Evolutionary conservation across 2,329 filamentous ascomycete genomes (phyloP), one percentile per base, ranked within the genome.

Genomic region (Diplodia seriata): DNA sequence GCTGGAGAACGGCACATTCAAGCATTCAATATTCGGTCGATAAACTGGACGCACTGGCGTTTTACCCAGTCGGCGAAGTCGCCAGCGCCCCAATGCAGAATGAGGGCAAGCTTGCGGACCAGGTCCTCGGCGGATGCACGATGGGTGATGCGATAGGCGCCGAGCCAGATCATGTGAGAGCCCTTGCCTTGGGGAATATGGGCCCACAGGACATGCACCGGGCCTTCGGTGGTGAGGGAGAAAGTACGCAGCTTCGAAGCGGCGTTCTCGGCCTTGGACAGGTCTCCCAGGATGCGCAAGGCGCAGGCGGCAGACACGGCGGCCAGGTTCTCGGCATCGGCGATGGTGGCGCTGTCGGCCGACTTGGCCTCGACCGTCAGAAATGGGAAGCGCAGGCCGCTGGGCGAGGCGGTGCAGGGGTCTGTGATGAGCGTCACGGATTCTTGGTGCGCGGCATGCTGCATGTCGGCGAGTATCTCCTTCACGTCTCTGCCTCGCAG

Each of bases 161-260:
- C 57, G 38, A 62, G 57, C 57, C 57, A 62, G 23, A 47, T 38
- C 57, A 49, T 62, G 38, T 47, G 38, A 11, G 14, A 26, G 20
- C 57, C 29, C 9, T 14, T 29, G 23, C 18, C 57, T 1, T 3
- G n/a, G 2, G 12, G 40, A 11, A 15, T 31, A 8, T 49, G 57
- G 2, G 40, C 36, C 40, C 57, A 49, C 38, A 61, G 40, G 5
- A 31, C 40, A n/a, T 61, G 57, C 20, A 8, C n/a, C 15, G 38
- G 57, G 12, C 23, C 40, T 8, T 61, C 57, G 3, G 38, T 49
- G 5, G 57, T 47, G 4, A 49, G 26, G 8, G 26, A 62, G 12
- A 33, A 62, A 15, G 29, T 49, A 40, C 23, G 57, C 57, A 62
- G 11, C 2, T 29, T 12, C 7, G 33, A 29, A 23, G 7, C 7